Base-by-base conservation (phyloP, 1,139 yeast genomes). In the Magnusiomyces paraingens region DNA sequence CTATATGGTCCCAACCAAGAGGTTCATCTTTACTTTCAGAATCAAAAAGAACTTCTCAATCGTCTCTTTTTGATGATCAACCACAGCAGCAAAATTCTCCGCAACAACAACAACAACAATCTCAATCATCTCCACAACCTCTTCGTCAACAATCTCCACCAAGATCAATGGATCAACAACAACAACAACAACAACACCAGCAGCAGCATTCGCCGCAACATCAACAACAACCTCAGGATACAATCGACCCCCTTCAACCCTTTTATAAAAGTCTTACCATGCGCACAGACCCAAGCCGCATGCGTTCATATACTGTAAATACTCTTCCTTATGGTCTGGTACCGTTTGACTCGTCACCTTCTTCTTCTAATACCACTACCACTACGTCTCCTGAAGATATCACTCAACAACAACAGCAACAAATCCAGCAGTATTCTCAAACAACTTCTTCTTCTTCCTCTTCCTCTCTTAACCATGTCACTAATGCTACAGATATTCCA, bases 291-390 rank as follows among this genome's bases (percentile, higher is more conserved):
- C 70, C 70, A 39, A 64, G 61, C 50, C 62, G 75, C 22, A 63
- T 72, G 49, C 63, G 75, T 15, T 70, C 74, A 5, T 72, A 70
- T 59, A 71, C 75, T 26, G 70, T 70, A 52, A 68, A 65, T 53
- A 62, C 64, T 47, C 58, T 64, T 41, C 68, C 67, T 10, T 60
- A 61, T 43, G 61, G 64, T 52, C 53, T 61, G 53, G 52, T 63
- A 47, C 56, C 59, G 47, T 61, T 59, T 36, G 63, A 62, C 20
- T 46, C 47, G 21, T 42, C 32, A 17, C 42, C 52, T 6, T 53
- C 55, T 26, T 40, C 55, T 17, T 39, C 38, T 15, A 46, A 38
- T 26, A 47, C 17, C 36, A 35, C 50, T 45, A 50, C 57, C 52
- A 36, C 60, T 55, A 29, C 40, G 10, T 29, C n/a, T 21, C 47